These are phyloP conservation scores for Imleria badia DNA, from an alignment of 768 basidiomycete genomes.

Conservation along the genomic window DNA sequence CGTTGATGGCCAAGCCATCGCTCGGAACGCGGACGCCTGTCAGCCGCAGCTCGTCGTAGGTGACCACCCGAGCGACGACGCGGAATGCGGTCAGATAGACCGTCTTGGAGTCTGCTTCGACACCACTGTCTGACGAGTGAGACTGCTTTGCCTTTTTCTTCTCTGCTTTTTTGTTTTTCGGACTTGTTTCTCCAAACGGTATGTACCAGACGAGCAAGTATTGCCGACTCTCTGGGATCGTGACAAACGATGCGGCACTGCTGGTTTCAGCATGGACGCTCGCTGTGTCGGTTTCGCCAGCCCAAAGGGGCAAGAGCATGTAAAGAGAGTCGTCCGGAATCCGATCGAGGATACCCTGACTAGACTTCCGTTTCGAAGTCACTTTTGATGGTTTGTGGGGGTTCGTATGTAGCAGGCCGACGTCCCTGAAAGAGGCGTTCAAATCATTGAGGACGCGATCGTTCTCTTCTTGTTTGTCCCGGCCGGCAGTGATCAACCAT, in stretches of 20 bases:
- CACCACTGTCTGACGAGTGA: constrained; percentile 27
- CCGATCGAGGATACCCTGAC: constrained; percentile 51
- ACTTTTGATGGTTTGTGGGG: constrained; percentile 32
- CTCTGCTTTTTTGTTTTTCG: constrained; percentile 23
- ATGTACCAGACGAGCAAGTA: constrained; percentile 85
- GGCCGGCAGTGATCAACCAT: constrained; percentile 67
- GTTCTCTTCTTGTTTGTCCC: constrained; percentile 65
- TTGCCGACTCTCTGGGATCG: constrained; percentile 50
- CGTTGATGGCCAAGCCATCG: constrained; percentile 65
- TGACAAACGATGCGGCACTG: constrained; percentile 37
- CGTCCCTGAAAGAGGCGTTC: constrained; percentile 76
- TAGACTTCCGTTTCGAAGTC: constrained; percentile 18
- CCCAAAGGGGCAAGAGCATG: constrained; percentile 87
- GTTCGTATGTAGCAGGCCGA: constrained; percentile 67
- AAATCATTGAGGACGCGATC: constrained; percentile 68
- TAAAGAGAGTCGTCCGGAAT: constrained; percentile 70
- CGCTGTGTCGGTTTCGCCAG: constrained; percentile 63
- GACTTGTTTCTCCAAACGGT: constrained; percentile 35
- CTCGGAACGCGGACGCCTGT: constrained; percentile 74
- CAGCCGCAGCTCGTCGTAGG: constrained; percentile 68
- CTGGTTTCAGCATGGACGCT: constrained; percentile 21
- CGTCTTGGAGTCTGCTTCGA: constrained; percentile 39
- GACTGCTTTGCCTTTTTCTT: constrained; percentile 34
- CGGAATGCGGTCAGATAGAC: constrained; percentile 66
- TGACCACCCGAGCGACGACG: constrained; percentile 71